Percentiles rank a stretch among this genome's conserved stretches.
Conservation (phyloP, 306 rosid species). For the Dryas alaskensis region DNA sequence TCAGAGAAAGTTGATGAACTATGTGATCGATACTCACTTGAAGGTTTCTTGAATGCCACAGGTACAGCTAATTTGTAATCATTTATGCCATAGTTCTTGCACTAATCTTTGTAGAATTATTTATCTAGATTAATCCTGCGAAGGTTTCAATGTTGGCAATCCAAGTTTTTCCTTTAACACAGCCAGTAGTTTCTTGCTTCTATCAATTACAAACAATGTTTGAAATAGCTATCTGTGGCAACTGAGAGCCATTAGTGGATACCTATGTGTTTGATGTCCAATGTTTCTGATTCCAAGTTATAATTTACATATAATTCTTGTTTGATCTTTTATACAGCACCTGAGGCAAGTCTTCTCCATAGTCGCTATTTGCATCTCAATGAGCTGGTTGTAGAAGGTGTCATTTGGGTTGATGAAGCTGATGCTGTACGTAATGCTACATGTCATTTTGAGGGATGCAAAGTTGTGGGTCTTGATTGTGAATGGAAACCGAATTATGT, state of each 20-base stretch:
- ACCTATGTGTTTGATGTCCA: background rate
- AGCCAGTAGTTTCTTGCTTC: background rate
- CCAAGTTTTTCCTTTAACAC: background rate
- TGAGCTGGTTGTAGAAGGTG: constrained; percentile 53
- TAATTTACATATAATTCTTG: background rate
- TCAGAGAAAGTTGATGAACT: constrained; percentile 82
- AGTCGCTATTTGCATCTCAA: constrained; percentile 60
- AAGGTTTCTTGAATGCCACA: constrained; percentile 53
- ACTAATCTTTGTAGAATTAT: background rate
- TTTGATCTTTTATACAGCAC: constrained; percentile 35
- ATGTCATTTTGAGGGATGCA: constrained; percentile 62
- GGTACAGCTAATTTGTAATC: constrained; percentile 36
- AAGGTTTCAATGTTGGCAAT: background rate
- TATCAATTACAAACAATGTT: background rate
- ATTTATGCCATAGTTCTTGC: background rate
- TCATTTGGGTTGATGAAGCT: constrained; percentile 79
- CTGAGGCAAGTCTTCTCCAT: constrained; percentile 52
- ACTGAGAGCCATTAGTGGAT: background rate
- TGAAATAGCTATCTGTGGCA: background rate
- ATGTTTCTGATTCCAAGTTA: constrained; percentile 10
- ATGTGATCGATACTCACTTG: constrained; percentile 71
- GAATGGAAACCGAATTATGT: constrained; percentile 95
- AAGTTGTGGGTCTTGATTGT: constrained; percentile 90
- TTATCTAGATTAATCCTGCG: background rate
- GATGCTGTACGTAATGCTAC: constrained; percentile 61